phyloP scores from a whole-genome alignment of 768 basidiomycete species.

The Hebeloma cylindrosporum region DNA sequence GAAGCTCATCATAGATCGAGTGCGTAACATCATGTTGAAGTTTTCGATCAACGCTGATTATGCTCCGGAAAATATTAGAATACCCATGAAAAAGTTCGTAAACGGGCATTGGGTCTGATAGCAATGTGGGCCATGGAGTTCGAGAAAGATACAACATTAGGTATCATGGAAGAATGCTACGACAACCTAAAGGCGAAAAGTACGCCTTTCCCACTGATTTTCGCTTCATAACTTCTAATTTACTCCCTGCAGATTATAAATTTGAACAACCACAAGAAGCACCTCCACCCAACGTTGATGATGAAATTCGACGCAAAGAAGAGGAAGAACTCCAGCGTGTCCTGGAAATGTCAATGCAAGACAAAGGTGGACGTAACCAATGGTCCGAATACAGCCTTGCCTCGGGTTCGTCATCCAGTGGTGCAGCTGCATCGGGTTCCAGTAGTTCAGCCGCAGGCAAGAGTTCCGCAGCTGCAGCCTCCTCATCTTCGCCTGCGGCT shows the following conservation, averaged over 20 bases:
- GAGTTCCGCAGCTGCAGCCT: conserved; percentile 18
- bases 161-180: conserved; percentile 90
- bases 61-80: conserved; percentile 48
- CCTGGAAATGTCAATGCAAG: conserved; percentile 89
- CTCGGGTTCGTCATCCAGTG: conserved; percentile 32
- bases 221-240: neutral
- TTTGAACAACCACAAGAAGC: conserved; percentile 64
- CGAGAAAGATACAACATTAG: conserved; percentile 73
- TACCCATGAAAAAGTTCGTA: conserved; percentile 88
- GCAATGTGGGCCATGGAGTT: conserved; percentile 86
- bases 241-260: conserved; percentile 56
- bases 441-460: conserved; percentile 22
- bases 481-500: conserved; percentile 13
- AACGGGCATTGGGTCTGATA: conserved; percentile 67
- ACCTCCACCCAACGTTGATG: conserved; percentile 69
- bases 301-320: conserved; percentile 78
- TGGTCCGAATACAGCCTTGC: conserved; percentile 48
- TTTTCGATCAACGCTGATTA: neutral
- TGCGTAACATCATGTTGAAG: conserved; percentile 37
- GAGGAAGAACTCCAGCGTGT: conserved; percentile 95
- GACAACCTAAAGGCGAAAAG: conserved; percentile 81
- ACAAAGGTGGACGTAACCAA: conserved; percentile 75
- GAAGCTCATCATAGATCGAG: conserved; percentile 85
- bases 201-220: conserved; percentile 34
- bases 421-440: conserved; percentile 26